Evolutionary conservation across 257 asterid genomes (phyloP).

Genomic region (Ocimum tenuiflorum): DNA sequence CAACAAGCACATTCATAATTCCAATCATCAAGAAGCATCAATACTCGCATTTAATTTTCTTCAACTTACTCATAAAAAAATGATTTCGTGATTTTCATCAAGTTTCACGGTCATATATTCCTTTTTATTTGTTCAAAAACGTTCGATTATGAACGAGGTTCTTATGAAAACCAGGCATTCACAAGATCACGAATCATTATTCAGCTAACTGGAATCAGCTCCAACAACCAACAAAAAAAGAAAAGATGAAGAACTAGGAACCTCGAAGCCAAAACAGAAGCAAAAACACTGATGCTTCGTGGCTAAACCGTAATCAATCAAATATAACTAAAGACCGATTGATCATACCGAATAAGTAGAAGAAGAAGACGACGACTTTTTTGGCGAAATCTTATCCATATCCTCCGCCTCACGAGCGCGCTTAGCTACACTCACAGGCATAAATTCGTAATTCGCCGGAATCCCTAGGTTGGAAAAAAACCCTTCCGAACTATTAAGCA

Average conservation of each 20-base stretch:
- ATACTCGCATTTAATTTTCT: not conserved
- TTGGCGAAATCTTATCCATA: constrained; percentile 35
- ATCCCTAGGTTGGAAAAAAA: constrained; percentile 54
- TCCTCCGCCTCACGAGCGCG: constrained; percentile 60
- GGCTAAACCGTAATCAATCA: not conserved
- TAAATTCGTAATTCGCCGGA: constrained; percentile 44
- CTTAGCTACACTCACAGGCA: constrained; percentile 40
- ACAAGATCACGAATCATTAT: not conserved
- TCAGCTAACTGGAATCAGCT: not conserved
- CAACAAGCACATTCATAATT: not conserved
- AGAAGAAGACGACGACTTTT: constrained; percentile 36
- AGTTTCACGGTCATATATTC: not conserved
- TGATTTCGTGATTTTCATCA: not conserved
- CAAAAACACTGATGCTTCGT: not conserved
- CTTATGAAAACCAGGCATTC: no score
- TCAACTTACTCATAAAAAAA: not conserved
- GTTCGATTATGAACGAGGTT: not conserved
- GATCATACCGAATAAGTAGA: constrained; percentile 33
- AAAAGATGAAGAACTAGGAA: not conserved
- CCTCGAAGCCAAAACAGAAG: constrained; percentile 14
- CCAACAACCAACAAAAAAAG: not conserved
- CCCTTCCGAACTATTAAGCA: constrained; percentile 44
- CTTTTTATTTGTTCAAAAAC: not conserved
- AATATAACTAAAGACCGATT: not conserved
- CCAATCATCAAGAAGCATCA: not conserved